These are phyloP conservation scores for Coemansia sp. DNA, from an alignment of 192 early-diverging fungal species.

Conservation along the genomic window DNA sequence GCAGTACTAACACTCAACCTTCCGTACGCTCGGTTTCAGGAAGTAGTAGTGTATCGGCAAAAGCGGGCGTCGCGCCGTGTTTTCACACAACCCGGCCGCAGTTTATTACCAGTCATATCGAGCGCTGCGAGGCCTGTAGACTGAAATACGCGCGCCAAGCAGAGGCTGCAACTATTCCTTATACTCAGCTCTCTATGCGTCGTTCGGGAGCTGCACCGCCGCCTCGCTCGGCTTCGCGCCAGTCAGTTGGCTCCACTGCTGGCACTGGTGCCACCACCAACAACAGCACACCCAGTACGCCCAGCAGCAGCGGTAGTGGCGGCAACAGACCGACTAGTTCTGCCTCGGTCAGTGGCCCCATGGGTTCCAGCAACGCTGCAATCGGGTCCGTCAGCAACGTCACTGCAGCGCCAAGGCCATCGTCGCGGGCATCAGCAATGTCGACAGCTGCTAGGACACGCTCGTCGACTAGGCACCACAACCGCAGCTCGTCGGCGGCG, in stretches of 20 bases:
- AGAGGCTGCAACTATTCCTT: constrained; percentile 47
- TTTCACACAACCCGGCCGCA: constrained; percentile 56
- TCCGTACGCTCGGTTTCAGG: constrained; percentile 46
- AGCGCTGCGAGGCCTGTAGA: constrained; percentile 56
- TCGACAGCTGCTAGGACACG: constrained; percentile 28
- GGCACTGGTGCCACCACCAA: neutral
- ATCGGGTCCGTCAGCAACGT: neutral
- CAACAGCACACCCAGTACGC: neutral
- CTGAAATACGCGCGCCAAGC: constrained; percentile 59
- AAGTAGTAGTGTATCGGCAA: constrained; percentile 41
- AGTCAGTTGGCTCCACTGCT: constrained; percentile 26
- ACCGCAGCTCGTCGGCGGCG: constrained; percentile 53
- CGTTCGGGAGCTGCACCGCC: constrained; percentile 24
- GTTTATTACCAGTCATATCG: constrained; percentile 59
- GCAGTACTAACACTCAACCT: constrained; percentile 18
- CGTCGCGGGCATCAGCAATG: constrained; percentile 44
- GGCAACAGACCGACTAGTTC: constrained; percentile 35
- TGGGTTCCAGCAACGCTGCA: constrained; percentile 13
- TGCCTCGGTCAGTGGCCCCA: constrained; percentile 28
- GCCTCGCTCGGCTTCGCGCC: constrained; percentile 41
- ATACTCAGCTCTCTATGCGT: constrained; percentile 31
- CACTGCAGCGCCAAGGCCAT: constrained; percentile 34
- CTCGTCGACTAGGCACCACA: constrained; percentile 22
- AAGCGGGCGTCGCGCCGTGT: constrained; percentile 44
- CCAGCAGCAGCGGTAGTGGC: neutral